These are phyloP conservation scores for Pisolithus microcarpus DNA, from an alignment of 768 basidiomycete species.

Conservation along the genomic window DNA sequence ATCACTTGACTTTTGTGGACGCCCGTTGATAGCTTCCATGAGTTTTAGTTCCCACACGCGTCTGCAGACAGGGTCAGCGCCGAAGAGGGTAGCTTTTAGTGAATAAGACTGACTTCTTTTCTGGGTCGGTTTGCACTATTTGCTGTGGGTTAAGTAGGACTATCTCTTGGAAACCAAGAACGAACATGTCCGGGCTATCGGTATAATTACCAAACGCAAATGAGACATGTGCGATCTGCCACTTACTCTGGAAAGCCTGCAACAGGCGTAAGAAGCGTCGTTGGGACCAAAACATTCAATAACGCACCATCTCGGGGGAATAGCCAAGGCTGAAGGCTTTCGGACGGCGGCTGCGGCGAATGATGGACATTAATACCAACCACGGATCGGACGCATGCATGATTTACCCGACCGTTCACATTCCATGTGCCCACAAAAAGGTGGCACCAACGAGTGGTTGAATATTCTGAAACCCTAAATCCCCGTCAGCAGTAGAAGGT, in stretches of 20 bases:
- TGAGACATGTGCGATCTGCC: constrained; percentile 12
- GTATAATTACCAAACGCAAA: constrained; percentile 13
- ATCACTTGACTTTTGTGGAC: constrained; percentile 57
- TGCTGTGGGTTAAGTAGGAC: constrained; percentile 97
- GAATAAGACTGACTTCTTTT: constrained; percentile 59
- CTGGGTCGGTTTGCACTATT: constrained; percentile 92
- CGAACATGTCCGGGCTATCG: constrained; percentile 78
- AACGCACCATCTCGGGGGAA: constrained; percentile 74
- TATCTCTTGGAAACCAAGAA: constrained; percentile 93
- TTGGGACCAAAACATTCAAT: neutral
- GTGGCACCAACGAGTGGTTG: constrained; percentile 59
- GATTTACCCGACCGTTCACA: constrained; percentile 75
- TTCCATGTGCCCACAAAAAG: constrained; percentile 96
- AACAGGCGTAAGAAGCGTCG: constrained; percentile 3
- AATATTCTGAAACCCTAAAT: constrained; percentile 73
- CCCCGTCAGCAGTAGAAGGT: neutral
- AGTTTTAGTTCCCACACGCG: constrained; percentile 83
- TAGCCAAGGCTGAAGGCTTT: constrained; percentile 83
- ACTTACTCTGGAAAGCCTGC: constrained; percentile 16
- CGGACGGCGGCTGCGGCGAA: constrained; percentile 54
- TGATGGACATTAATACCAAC: constrained; percentile 6
- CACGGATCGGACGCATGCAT: neutral
- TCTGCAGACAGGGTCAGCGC: constrained; percentile 33
- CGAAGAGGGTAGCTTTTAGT: neutral
- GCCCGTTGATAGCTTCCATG: constrained; percentile 65